A percentile compares a stretch with the other conserved stretches of the same genome.
phyloP scores from a whole-genome alignment of 805 yeast species.

The Candida odintsovae region DNA sequence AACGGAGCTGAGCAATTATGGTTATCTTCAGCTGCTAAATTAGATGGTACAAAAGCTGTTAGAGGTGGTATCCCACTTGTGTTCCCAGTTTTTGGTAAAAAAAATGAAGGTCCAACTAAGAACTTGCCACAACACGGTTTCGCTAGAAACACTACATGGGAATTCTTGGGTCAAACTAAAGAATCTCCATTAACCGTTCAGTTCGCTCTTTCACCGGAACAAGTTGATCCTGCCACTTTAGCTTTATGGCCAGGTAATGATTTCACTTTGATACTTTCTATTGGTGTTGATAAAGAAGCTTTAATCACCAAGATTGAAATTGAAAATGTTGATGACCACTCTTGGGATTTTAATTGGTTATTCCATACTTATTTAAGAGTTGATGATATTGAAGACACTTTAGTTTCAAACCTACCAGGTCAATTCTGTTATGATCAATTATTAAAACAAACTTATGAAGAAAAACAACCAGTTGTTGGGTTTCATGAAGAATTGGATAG shows the following conservation, averaged over 20 bases:
- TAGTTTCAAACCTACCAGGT: slow-evolving; percentile 76
- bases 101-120: slow-evolving; percentile 48
- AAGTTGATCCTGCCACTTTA: slow-evolving; percentile 67
- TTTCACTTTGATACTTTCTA: slow-evolving; percentile 70
- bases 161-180: slow-evolving; percentile 80
- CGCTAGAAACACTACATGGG: slow-evolving; percentile 90
- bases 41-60: slow-evolving; percentile 91
- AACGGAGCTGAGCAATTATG: slow-evolving; percentile 77
- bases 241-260: slow-evolving; percentile 48
- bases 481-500: slow-evolving; percentile 81
- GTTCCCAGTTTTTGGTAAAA: slow-evolving; percentile 87
- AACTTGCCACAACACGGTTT: slow-evolving; percentile 93
- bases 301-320: slow-evolving; percentile 72
- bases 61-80: slow-evolving; percentile 97
- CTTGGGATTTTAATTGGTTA: slow-evolving; percentile 86
- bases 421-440: slow-evolving; percentile 73
- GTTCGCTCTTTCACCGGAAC: slow-evolving; percentile 86
- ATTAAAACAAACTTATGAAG: slow-evolving; percentile 52
- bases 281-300: slow-evolving; percentile 51
- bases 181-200: slow-evolving; percentile 74
- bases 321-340: slow-evolving; percentile 54
- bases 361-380: slow-evolving; percentile 86
- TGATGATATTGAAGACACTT: slow-evolving; percentile 69
- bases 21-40: slow-evolving; percentile 68
- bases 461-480: slow-evolving; percentile 68